phyloP scores from a whole-genome alignment of 192 early-diverging fungal genomes.

The Phycomyces blakesleeanus region DNA sequence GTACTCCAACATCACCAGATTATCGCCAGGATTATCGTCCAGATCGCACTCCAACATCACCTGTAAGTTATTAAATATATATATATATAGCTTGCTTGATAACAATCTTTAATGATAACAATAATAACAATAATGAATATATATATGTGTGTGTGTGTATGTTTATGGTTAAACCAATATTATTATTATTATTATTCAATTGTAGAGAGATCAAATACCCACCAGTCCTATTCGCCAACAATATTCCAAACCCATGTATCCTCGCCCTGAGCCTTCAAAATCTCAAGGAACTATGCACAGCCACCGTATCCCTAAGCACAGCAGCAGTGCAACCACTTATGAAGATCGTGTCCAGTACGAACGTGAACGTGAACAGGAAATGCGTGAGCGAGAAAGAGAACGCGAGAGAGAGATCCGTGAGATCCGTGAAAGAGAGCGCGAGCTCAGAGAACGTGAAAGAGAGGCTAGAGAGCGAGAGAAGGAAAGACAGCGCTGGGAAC shows the following conservation, averaged over 20 bases:
- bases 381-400: background rate
- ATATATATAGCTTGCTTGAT: too few relatives aligned
- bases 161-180: background rate
- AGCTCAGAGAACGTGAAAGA: conserved; percentile 14
- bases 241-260: background rate
- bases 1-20: conserved; percentile 2
- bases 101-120: too few relatives aligned
- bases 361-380: conserved; percentile 18
- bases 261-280: conserved; percentile 8
- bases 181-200: background rate
- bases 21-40: background rate
- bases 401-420: background rate
- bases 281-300: background rate
- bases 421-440: conserved; percentile 9
- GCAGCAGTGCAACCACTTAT: background rate
- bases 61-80: too few relatives aligned
- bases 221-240: background rate
- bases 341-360: conserved; percentile 10
- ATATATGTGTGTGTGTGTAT: too few relatives aligned
- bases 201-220: background rate
- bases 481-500: conserved; percentile 7
- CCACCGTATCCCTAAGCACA: background rate
- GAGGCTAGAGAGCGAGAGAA: conserved; percentile 13
- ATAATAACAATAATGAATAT: too few relatives aligned
- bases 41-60: conserved; percentile 6